Conservation (phyloP, 164 flowering plant genomes). For the Vitis rupestris region DNA sequence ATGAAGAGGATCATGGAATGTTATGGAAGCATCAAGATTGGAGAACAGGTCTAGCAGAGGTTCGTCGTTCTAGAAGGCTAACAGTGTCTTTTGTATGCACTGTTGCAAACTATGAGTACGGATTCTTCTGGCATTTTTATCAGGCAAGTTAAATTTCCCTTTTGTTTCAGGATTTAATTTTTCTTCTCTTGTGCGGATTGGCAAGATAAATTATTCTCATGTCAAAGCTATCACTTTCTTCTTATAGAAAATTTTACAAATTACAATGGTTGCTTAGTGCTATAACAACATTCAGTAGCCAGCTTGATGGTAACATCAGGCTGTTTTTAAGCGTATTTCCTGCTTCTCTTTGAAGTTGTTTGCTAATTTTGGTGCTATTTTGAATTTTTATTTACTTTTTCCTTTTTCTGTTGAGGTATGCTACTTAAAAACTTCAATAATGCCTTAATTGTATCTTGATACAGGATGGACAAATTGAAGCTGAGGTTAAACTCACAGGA, state of each 20-base stretch:
- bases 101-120: conserved; percentile 95
- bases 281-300: not conserved
- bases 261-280: no score
- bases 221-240: not conserved
- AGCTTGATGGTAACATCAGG: conserved; percentile 6
- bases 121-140: conserved; percentile 94
- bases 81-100: conserved; percentile 87
- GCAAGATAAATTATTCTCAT: not conserved
- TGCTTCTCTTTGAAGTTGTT: not conserved
- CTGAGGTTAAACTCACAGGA: conserved; percentile 93
- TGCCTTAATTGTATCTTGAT: not conserved
- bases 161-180: not conserved
- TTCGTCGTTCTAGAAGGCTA: conserved; percentile 82
- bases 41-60: conserved; percentile 97
- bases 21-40: conserved; percentile 99
- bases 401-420: not conserved
- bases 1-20: conserved; percentile 94
- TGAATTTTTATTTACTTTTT: not conserved
- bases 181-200: not conserved
- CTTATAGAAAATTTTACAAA: not conserved
- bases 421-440: not conserved
- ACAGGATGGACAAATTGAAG: conserved; percentile 95
- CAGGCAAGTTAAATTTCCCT: conserved; percentile 53
- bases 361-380: not conserved
- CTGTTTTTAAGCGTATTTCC: not conserved